These are phyloP conservation scores for Lyophyllum shimeji DNA, from an alignment of 768 basidiomycete species.

Conservation along the genomic window DNA sequence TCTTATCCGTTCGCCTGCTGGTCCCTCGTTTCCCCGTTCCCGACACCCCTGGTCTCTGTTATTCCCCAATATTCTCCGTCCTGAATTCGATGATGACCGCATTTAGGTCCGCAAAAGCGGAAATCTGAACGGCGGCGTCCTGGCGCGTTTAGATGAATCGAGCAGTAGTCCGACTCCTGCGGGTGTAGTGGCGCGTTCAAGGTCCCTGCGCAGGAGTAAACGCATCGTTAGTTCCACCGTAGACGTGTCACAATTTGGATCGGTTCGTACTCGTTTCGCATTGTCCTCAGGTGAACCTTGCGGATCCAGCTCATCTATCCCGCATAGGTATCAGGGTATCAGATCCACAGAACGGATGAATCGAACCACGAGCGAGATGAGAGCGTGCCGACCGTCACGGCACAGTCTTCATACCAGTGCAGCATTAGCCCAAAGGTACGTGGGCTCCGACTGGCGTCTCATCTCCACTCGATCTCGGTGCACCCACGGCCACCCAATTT, in stretches of 20 bases:
- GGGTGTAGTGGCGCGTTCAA: background rate
- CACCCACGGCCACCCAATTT: background rate
- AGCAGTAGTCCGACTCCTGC: background rate
- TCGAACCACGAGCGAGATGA: background rate
- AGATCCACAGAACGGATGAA: background rate
- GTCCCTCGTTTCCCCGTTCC: background rate
- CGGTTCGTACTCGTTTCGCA: background rate
- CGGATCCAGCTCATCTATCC: background rate
- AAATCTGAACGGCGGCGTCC: background rate
- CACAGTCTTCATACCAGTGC: background rate
- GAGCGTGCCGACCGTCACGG: background rate
- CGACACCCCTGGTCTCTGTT: too few relatives aligned
- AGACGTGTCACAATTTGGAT: background rate
- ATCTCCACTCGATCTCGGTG: background rate
- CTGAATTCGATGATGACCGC: background rate
- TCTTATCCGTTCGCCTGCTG: background rate
- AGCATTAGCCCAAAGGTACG: slow-evolving; percentile 1
- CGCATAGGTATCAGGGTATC: background rate
- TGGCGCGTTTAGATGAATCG: background rate
- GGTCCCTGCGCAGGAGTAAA: background rate
- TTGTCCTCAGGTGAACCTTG: too few relatives aligned
- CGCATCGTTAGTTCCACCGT: background rate
- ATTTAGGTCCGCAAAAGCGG: background rate
- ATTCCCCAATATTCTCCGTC: background rate
- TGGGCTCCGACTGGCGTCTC: background rate